A percentile compares a stretch with the other conserved stretches of the same genome.
Conservation (phyloP, 805 yeast genomes). For the Ogataea ganodermae region DNA sequence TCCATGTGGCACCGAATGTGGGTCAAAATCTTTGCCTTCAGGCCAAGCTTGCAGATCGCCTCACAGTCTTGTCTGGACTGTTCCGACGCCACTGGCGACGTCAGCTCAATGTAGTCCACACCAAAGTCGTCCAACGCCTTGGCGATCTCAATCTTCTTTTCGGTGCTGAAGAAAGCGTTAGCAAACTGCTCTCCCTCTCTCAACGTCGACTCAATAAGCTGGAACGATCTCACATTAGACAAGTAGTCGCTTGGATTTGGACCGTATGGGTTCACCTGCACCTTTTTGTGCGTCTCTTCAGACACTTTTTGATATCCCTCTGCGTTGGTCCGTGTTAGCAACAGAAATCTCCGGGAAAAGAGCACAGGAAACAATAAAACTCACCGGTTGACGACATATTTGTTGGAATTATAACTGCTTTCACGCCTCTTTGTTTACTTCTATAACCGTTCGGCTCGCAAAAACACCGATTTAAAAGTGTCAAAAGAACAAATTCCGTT, state of each 20-base stretch:
- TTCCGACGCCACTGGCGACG: conserved; percentile 97
- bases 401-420: too few species aligned
- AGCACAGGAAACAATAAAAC: conserved; percentile 3
- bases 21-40: conserved; percentile 92
- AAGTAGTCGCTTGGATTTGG: conserved; percentile 92
- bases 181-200: conserved; percentile 99
- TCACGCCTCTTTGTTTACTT: too few species aligned
- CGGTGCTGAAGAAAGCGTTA: conserved; percentile 92
- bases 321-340: neutral
- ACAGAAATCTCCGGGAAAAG: neutral
- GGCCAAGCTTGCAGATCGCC: conserved; percentile 96
- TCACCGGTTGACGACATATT: conserved; percentile 20
- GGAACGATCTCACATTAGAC: conserved; percentile 86
- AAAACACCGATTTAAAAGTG: neutral
- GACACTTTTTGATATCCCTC: conserved; percentile 47
- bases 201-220: conserved; percentile 90
- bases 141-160: conserved; percentile 95
- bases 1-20: conserved; percentile 99
- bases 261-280: conserved; percentile 78
- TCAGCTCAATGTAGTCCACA: conserved; percentile 95
- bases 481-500: neutral
- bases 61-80: conserved; percentile 93
- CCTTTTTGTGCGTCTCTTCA: conserved; percentile 43
- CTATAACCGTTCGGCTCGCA: neutral
- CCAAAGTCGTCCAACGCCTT: conserved; percentile 97